These are phyloP conservation scores for Suillus brevipes DNA, from an alignment of 768 basidiomycete genomes.

Conservation along the genomic window DNA sequence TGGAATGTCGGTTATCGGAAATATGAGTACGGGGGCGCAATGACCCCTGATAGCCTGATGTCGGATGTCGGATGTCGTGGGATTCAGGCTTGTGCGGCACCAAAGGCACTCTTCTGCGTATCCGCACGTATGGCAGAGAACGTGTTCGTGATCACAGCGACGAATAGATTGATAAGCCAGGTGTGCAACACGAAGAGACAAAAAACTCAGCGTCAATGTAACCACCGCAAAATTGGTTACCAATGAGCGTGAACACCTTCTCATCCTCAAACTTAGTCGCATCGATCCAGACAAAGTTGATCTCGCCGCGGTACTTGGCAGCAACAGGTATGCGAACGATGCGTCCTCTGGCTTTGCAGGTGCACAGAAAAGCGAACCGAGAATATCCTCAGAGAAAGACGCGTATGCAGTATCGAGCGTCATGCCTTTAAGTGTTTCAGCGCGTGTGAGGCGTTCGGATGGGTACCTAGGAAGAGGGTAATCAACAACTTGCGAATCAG, in stretches of 20 bases:
- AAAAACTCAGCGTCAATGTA: slow-evolving; percentile 91
- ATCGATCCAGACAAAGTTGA: too few relatives aligned
- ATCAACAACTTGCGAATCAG: background rate
- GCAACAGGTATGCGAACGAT: slow-evolving; percentile 39
- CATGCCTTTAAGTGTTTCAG: slow-evolving; percentile 87
- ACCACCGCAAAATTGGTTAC: too few relatives aligned
- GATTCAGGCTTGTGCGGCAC: slow-evolving; percentile 61
- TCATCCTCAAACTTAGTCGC: too few relatives aligned
- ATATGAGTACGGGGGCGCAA: too few relatives aligned
- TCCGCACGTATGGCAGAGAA: slow-evolving; percentile 86
- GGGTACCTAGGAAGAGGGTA: slow-evolving; percentile 64
- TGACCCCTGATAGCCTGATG: too few relatives aligned
- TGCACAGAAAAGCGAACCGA: slow-evolving; percentile 89
- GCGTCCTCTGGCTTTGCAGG: slow-evolving; percentile 98
- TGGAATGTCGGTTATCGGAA: too few relatives aligned
- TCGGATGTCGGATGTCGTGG: too few relatives aligned
- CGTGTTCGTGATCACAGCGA: slow-evolving; percentile 96
- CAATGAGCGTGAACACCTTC: too few relatives aligned
- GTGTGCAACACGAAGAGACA: slow-evolving; percentile 87
- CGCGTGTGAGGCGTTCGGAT: slow-evolving; percentile 70
- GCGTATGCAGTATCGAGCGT: slow-evolving; percentile 90
- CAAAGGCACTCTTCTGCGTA: slow-evolving; percentile 91
- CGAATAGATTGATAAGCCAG: slow-evolving; percentile 91
- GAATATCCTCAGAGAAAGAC: slow-evolving; percentile 66
- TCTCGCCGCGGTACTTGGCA: too few relatives aligned